Base-by-base conservation (phyloP, 1,139 yeast species). In the Meyerozyma elateridarum region DNA sequence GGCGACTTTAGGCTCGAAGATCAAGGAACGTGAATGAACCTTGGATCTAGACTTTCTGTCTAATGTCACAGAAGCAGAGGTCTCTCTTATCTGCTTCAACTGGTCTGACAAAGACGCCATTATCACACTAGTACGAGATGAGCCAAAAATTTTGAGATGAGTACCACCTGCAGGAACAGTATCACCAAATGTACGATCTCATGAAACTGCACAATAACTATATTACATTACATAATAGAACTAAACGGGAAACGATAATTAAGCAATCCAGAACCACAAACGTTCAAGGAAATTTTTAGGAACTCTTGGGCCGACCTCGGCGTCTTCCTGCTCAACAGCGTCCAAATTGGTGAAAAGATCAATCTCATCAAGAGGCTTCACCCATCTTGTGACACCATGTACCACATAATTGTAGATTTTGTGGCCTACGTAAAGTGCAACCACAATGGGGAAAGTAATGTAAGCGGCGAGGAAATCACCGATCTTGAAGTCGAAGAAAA, bases 11-110 rank as follows among this genome's bases (percentile, higher is more conserved):
- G 96, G 73, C 32, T 87, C 95, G 56, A 83, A 89, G 26, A 91
- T 74, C 46, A 91, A 73, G 31, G 98, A 91, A 28, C 85, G 79
- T 16, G 95, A 79, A 52, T 91, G 98, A 41, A 88, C 63, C 59
- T 83, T 85, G 41, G 89, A 85, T 54, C 96, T 72, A 46, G 78
- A 71, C 59, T 87, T 87, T 56, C 96, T 76, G 52, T 89, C 96
- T 40, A 87, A 70, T 5, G 93, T 89, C 38, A 83, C 76, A 25
- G 93, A 78, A 36, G 79, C 79, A 42, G 77, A 75, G 40, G 71
- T 73, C 37, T 76, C 73, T 36, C 80, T 77, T 44, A 89, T 79
- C 29, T 73, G 76, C 47, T 85, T 73, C 51, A 91, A 72, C 70
- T 91, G 98, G 40, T 78, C 78, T 29, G 91, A 85, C 63, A 91